Percentiles rank a stretch among this genome's conserved stretches.
phyloP scores from a whole-genome alignment of 192 early-diverging fungal species.

The Backusella mclennaniae region DNA sequence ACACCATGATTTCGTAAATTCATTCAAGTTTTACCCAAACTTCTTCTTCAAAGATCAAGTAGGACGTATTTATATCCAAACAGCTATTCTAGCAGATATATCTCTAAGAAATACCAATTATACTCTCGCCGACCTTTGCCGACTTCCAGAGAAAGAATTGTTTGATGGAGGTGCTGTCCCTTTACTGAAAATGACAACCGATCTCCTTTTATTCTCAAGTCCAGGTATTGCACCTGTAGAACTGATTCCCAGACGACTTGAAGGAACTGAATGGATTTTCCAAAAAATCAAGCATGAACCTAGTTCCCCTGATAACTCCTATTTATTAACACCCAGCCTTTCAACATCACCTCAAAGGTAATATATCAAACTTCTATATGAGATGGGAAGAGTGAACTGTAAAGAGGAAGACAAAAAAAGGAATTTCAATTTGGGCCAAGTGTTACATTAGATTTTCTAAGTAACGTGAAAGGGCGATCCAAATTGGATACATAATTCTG shows the following conservation, averaged over 20 bases:
- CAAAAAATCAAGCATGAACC: not conserved
- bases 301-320: not conserved
- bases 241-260: not conserved
- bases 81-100: conserved; percentile 19
- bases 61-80: conserved; percentile 24
- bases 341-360: conserved; percentile 8
- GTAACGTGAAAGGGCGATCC: conserved; percentile 5
- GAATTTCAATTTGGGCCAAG: conserved; percentile 4
- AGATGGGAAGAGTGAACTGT: not conserved
- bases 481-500: conserved; percentile 4
- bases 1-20: not conserved
- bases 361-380: not conserved
- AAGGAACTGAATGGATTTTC: conserved; percentile 5
- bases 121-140: conserved; percentile 29
- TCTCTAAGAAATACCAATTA: conserved; percentile 20
- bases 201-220: not conserved
- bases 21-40: conserved; percentile 4
- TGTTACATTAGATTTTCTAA: conserved; percentile 9
- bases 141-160: conserved; percentile 19
- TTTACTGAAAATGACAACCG: conserved; percentile 20
- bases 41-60: conserved; percentile 16
- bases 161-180: conserved; percentile 19
- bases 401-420: not conserved
- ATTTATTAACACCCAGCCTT: not conserved
- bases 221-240: not conserved